Percentiles rank a stretch among this genome's conserved stretches.
Evolutionary conservation across 768 basidiomycete genomes (phyloP).

Genomic region (Naematelia encephala): DNA sequence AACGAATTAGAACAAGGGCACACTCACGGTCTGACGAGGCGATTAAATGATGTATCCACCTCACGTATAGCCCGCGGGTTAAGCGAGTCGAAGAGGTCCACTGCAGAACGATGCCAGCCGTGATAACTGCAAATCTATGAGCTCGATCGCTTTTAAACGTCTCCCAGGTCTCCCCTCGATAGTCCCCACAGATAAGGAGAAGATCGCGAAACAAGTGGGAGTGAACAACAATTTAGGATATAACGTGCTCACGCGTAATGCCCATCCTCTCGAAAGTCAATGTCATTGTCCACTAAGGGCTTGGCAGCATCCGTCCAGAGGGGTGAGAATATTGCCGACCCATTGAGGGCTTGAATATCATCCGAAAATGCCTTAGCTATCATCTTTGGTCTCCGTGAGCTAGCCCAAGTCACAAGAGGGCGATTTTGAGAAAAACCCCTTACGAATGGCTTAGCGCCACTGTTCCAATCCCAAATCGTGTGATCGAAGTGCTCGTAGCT

Average conservation of each 20-base stretch:
- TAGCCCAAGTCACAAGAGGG: no score
- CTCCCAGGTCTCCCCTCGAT: not conserved
- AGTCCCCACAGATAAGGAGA: no score
- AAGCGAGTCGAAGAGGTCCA: slow-evolving; percentile 44
- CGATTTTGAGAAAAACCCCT: no score
- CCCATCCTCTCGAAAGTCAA: not conserved
- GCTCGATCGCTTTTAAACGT: not conserved
- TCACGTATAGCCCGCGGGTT: slow-evolving; percentile 39
- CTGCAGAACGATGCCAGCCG: slow-evolving; percentile 51
- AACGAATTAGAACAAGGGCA: no score
- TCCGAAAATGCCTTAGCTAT: slow-evolving; percentile 1
- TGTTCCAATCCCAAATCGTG: slow-evolving; percentile 1
- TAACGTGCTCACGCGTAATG: slow-evolving; percentile 5
- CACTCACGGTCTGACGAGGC: slow-evolving; percentile 44
- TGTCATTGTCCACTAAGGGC: not conserved
- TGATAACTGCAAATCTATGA: slow-evolving; percentile 46
- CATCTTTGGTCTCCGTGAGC: no score
- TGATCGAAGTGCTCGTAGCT: not conserved
- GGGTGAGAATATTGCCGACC: not conserved
- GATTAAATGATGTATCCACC: slow-evolving; percentile 43
- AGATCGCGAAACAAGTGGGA: no score
- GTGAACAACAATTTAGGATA: no score
- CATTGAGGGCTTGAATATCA: not conserved
- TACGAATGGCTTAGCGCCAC: slow-evolving; percentile 1
- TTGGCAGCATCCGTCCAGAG: not conserved